Conservation (phyloP, 1,284 basidiomycete genomes). For the Chalciporus piperatoides region DNA sequence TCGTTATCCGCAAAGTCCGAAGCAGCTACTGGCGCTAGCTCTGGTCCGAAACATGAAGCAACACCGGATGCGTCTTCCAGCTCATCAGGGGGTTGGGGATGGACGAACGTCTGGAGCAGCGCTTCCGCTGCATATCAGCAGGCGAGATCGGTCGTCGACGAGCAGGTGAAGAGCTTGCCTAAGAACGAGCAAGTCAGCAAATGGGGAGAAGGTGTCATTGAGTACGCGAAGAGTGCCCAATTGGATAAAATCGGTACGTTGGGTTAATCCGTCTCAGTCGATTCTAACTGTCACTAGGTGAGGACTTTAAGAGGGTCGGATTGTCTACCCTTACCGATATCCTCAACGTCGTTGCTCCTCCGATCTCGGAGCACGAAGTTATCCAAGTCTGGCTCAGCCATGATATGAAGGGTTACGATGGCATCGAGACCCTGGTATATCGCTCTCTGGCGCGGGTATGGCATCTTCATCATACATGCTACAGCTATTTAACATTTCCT, state of each 20-base stretch:
- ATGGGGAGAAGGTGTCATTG: conserved; percentile 64
- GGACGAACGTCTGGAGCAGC: conserved; percentile 84
- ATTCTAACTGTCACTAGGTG: conserved; percentile 46
- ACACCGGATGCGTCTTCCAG: conserved; percentile 27
- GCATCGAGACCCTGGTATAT: conserved; percentile 95
- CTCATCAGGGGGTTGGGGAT: conserved; percentile 56
- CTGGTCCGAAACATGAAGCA: conserved; percentile 26
- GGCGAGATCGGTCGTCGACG: conserved; percentile 84
- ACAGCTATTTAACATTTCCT: conserved; percentile 6
- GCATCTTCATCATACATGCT: conserved; percentile 7
- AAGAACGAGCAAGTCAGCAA: conserved; percentile 80
- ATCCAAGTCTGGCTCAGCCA: conserved; percentile 94
- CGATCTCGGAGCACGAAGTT: conserved; percentile 97
- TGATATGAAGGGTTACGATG: conserved; percentile 96
- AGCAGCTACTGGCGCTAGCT: conserved; percentile 18
- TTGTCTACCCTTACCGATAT: conserved; percentile 87
- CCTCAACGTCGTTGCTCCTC: conserved; percentile 94
- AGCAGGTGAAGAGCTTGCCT: conserved; percentile 80
- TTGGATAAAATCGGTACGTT: conserved; percentile 74
- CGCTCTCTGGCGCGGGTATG: conserved; percentile 74
- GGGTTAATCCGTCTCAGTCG: conserved; percentile 11
- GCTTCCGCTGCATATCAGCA: conserved; percentile 86
- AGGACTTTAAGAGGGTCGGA: conserved; percentile 84
- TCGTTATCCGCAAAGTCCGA: conserved; percentile 40
- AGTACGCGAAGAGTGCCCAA: conserved; percentile 73